Percentiles rank a stretch among this genome's conserved stretches.
Conservation (phyloP, 2,329 filamentous ascomycete genomes). For the Fusarium sp. region DNA sequence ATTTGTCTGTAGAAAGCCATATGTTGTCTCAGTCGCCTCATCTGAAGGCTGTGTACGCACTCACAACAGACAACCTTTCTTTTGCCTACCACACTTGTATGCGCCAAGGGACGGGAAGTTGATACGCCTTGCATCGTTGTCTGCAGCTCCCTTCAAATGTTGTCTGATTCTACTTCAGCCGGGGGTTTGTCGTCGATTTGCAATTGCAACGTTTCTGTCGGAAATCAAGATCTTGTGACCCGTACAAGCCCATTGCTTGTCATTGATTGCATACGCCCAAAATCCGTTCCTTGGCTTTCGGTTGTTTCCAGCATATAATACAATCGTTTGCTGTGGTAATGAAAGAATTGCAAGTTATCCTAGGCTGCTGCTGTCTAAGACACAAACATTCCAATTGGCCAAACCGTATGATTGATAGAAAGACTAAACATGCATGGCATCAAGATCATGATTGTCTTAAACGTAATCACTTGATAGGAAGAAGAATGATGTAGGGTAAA, state of each 20-base stretch:
- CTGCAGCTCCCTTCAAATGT: background rate
- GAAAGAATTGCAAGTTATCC: background rate
- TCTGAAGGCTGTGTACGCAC: background rate
- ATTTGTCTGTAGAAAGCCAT: background rate
- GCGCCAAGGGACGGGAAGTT: background rate
- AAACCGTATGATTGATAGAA: background rate
- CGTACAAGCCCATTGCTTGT: no score
- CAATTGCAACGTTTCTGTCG: no score
- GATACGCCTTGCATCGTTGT: background rate
- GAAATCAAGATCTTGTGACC: no score
- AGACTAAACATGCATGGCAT: background rate
- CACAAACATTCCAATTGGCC: background rate
- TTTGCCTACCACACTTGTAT: background rate
- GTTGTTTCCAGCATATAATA: background rate
- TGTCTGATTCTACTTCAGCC: background rate
- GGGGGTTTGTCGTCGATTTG: background rate
- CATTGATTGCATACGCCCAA: no score
- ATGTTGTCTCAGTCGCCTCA: background rate
- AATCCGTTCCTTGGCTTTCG: background rate
- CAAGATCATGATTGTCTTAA: background rate
- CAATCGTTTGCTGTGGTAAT: background rate
- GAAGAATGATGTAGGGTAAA: background rate
- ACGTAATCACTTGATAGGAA: background rate
- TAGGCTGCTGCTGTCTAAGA: background rate
- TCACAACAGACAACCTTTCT: background rate